Evolutionary conservation across 352 stramenopile genomes (phyloP).

Genomic region (Aphanomyces invadans): DNA sequence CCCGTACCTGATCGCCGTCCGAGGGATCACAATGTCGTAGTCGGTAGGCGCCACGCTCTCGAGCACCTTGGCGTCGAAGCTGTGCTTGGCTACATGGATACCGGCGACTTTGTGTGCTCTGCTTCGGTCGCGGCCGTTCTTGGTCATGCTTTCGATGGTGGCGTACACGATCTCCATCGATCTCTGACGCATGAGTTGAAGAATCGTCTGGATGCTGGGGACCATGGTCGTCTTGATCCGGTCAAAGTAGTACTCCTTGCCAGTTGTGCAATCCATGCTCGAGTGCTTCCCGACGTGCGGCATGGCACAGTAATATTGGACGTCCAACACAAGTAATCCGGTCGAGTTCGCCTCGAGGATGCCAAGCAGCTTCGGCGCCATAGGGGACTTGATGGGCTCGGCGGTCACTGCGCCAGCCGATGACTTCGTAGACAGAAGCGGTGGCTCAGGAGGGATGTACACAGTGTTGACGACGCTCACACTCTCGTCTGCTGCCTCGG

Average conservation of each 20-base stretch:
- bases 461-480: background rate
- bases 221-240: constrained; percentile 43
- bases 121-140: constrained; percentile 74
- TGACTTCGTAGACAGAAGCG: constrained; percentile 2
- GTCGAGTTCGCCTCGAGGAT: constrained; percentile 24
- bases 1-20: constrained; percentile 70
- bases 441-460: background rate
- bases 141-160: constrained; percentile 80
- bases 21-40: constrained; percentile 77
- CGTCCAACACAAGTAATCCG: constrained; percentile 50
- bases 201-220: constrained; percentile 49
- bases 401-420: background rate
- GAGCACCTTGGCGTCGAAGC: constrained; percentile 61
- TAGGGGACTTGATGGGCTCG: background rate
- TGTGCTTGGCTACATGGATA: constrained; percentile 58
- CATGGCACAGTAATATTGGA: constrained; percentile 59
- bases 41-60: constrained; percentile 39
- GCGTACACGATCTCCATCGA: constrained; percentile 85
- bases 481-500: background rate
- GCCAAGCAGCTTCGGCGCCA: constrained; percentile 4
- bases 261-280: background rate
- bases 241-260: constrained; percentile 37
- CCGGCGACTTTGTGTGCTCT: constrained; percentile 83
- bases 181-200: constrained; percentile 42
- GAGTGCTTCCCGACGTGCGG: constrained; percentile 16